Conservation (phyloP, 345 rosid genomes). For the Eucalyptus lansdowneana region DNA sequence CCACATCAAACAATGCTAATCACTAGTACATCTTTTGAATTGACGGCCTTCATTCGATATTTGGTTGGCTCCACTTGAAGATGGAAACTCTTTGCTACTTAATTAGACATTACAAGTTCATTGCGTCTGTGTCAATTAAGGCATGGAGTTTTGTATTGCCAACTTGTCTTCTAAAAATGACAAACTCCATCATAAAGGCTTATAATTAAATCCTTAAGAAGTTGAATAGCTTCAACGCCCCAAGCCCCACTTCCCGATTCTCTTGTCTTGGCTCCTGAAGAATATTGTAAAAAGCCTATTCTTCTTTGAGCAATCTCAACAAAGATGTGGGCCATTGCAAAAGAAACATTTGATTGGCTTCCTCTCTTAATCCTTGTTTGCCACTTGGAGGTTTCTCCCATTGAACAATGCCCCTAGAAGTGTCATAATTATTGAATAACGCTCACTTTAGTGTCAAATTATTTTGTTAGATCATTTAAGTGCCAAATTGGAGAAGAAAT, state of each 20-base stretch:
- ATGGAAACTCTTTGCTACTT: background rate
- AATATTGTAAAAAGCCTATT: background rate
- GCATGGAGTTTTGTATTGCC: background rate
- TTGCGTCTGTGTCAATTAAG: background rate
- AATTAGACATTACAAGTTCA: background rate
- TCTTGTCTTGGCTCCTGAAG: background rate
- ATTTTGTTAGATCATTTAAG: accelerated
- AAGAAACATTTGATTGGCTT: background rate
- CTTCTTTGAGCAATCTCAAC: background rate
- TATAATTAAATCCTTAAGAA: background rate
- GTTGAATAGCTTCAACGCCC: background rate
- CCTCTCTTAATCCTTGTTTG: background rate
- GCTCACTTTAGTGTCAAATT: background rate
- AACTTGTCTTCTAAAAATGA: background rate
- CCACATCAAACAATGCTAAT: background rate
- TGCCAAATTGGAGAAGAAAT: background rate
- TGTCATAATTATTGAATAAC: no score
- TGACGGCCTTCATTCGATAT: background rate
- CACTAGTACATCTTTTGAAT: background rate
- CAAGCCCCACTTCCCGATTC: background rate
- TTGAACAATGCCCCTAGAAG: background rate
- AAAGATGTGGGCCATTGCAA: background rate
- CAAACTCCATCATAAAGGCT: background rate
- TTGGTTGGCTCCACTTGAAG: background rate
- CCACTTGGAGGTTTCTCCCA: background rate